These are phyloP conservation scores for Mortierella polycephala DNA, from an alignment of 371 early-diverging fungal species.

Conservation along the genomic window DNA sequence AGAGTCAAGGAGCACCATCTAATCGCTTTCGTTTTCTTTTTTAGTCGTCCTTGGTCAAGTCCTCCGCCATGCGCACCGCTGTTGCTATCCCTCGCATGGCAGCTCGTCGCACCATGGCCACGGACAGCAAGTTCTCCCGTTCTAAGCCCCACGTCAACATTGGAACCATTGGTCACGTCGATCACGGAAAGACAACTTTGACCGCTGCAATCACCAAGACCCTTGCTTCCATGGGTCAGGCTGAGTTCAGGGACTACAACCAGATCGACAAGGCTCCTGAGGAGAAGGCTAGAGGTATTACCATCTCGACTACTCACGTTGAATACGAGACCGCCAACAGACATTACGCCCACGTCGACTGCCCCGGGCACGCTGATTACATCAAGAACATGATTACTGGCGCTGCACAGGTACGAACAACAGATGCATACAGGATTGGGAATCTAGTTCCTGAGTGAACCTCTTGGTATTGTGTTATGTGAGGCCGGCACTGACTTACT, in stretches of 20 bases:
- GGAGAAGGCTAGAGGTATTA: constrained; percentile 97
- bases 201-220: constrained; percentile 99
- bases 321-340: constrained; percentile 93
- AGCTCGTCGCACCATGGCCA: constrained; percentile 50
- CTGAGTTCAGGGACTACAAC: constrained; percentile 93
- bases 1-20: neutral
- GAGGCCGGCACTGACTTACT: neutral
- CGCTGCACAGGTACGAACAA: constrained; percentile 89
- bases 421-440: neutral
- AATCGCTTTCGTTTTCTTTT: neutral
- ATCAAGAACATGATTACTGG: constrained; percentile 99
- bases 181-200: constrained; percentile 99
- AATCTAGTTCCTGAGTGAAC: too few relatives aligned
- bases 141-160: constrained; percentile 99
- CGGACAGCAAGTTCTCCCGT: constrained; percentile 68
- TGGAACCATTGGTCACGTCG: constrained; percentile 99
- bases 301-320: constrained; percentile 96
- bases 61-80: constrained; percentile 38
- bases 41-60: constrained; percentile 31
- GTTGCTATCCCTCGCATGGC: constrained; percentile 48
- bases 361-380: constrained; percentile 99
- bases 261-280: constrained; percentile 98
- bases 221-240: constrained; percentile 79
- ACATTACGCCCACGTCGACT: constrained; percentile 99
- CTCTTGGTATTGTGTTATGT: too few relatives aligned